Evolutionary conservation across 495 filamentous ascomycete species (phyloP).

Genomic region (Aspergillus conjunctus): DNA sequence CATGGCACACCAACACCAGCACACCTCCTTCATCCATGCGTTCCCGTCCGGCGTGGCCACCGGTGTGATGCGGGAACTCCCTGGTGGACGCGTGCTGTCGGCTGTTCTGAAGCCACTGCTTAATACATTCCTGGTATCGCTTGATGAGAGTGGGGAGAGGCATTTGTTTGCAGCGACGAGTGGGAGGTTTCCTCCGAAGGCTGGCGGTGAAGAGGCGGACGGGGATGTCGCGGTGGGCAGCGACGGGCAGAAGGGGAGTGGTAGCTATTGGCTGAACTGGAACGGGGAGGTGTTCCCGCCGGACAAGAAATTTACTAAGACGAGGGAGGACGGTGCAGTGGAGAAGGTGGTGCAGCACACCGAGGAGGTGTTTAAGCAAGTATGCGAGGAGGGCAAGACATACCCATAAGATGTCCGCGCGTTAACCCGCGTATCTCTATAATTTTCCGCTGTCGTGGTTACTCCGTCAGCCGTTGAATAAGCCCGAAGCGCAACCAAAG

Average conservation of each 20-base stretch:
- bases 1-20: constrained; percentile 36
- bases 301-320: constrained; percentile 14
- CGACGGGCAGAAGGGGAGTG: constrained; percentile 21
- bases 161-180: constrained; percentile 50
- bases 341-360: constrained; percentile 26
- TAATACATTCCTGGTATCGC: constrained; percentile 30
- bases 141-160: constrained; percentile 46
- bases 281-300: constrained; percentile 20
- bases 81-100: constrained; percentile 14
- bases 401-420: constrained; percentile 2
- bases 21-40: constrained; percentile 59
- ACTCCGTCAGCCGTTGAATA: no score
- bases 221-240: constrained; percentile 14
- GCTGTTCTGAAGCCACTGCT: constrained; percentile 23
- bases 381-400: constrained; percentile 18
- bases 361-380: constrained; percentile 21
- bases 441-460: no score
- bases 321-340: constrained; percentile 17
- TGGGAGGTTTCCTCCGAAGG: constrained; percentile 34
- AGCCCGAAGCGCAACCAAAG: no score
- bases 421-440: no score
- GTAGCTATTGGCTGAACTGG: constrained; percentile 24
- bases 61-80: constrained; percentile 30
- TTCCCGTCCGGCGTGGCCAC: constrained; percentile 59
- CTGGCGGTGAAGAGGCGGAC: neutral